Base-by-base conservation (phyloP, 306 rosid species). In the Gillenia trifoliata region DNA sequence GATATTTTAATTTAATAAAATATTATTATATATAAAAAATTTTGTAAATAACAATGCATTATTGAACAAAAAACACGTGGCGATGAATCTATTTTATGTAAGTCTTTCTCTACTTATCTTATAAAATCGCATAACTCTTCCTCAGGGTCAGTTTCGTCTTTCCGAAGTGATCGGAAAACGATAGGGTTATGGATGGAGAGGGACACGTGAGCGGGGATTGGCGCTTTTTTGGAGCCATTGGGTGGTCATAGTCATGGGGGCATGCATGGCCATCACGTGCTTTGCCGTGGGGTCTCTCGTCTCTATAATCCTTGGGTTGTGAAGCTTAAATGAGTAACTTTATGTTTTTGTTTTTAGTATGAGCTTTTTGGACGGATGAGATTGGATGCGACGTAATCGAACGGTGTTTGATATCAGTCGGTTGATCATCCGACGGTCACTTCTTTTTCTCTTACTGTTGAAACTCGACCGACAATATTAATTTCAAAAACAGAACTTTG, bases 111-210 rank as follows among this genome's bases (percentile, higher is more conserved):
- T n/a, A n/a, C n/a, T 13, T 12, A 13, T 63, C 40, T 11, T 63
- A 8, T 17, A 17, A 15, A 61, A 30, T 25, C 22, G 22, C 28
- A 8, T 78, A 78, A 73, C 73, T 10, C 49, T 75, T 76, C n/a
- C 2, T 0, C 16, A 2, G 33, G 64, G 64, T 11, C 16, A 45
- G 9, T 64, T 64, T 63, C 64, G 64, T 59, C 68, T 45, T 54
- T 45, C 28, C 41, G 3, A 1, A 0, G 25, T 29, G 50, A 26
- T n/a, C 3, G 43, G 43, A 59, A 13, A 12, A 6, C 3, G 34
- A 59, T 59, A 2, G 33, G 29, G 52, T 45, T 59, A 59, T 8
- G 15, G 34, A 36, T 1, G 49, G 62, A 22, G 25, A 50, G 59
- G 74, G 63, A 29, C 63, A 49, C 63, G 63, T 70, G 74, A 15